phyloP scores from a whole-genome alignment of 2,329 filamentous ascomycete species.

The Apiospora pterosperma region DNA sequence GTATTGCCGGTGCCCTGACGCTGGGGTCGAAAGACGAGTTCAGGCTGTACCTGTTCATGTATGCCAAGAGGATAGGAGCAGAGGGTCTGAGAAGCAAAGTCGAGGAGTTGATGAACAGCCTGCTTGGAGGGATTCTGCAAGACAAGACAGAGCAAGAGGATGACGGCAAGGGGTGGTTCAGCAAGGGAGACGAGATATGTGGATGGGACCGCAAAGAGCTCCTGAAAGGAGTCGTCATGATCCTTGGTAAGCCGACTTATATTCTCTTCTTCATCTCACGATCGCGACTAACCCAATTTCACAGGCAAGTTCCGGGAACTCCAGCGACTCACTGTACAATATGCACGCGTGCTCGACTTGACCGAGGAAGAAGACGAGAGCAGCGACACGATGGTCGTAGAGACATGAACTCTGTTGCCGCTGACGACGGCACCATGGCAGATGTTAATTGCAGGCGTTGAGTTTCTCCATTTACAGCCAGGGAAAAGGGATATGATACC shows the following conservation, averaged over 20 bases:
- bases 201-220: conserved; percentile 89
- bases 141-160: conserved; percentile 39
- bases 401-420: conserved; percentile 15
- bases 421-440: not conserved
- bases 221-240: conserved; percentile 85
- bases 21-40: conserved; percentile 90
- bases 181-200: conserved; percentile 69
- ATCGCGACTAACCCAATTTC: conserved; percentile 18
- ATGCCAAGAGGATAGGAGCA: conserved; percentile 89
- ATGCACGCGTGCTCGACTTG: conserved; percentile 76
- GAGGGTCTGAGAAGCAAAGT: conserved; percentile 87
- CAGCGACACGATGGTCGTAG: conserved; percentile 33
- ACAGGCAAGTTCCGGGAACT: conserved; percentile 92
- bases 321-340: conserved; percentile 91
- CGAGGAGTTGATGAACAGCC: conserved; percentile 80
- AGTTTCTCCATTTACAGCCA: not conserved
- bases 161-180: conserved; percentile 58
- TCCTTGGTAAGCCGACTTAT: conserved; percentile 65
- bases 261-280: conserved; percentile 20
- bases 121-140: conserved; percentile 69
- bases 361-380: conserved; percentile 42
- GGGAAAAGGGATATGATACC: not conserved
- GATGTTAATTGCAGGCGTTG: not conserved
- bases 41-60: conserved; percentile 94
- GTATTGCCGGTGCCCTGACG: conserved; percentile 83